A percentile compares a stretch with the other conserved stretches of the same genome.
Conservation (phyloP, 2,329 filamentous ascomycete species). For the Didymella arachidicola region DNA sequence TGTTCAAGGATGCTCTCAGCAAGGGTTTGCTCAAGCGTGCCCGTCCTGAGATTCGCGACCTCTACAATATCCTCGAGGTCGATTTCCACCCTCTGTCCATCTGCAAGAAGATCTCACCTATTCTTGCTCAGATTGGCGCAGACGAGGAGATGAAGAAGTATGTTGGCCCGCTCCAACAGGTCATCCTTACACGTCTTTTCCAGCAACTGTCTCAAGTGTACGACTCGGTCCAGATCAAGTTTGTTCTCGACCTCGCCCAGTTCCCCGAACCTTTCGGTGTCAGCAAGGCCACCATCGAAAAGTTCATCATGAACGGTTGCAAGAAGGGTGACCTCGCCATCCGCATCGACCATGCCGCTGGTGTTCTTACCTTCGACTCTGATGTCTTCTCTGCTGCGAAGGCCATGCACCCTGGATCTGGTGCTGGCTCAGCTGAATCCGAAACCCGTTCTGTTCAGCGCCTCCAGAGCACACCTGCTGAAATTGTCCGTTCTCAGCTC, state of each 20-base stretch:
- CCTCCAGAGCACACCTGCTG: constrained; percentile 95
- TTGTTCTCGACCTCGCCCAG: constrained; percentile 90
- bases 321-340: constrained; percentile 99
- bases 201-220: constrained; percentile 99
- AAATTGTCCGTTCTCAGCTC: constrained; percentile 95
- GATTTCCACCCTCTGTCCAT: constrained; percentile 99
- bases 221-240: constrained; percentile 93
- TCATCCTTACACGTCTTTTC: constrained; percentile 97
- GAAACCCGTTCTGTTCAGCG: constrained; percentile 88
- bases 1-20: constrained; percentile 95
- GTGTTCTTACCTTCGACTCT: constrained; percentile 94
- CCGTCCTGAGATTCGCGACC: constrained; percentile 90
- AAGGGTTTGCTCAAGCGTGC: constrained; percentile 94
- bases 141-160: constrained; percentile 98
- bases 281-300: constrained; percentile 88
- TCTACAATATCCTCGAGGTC: constrained; percentile 98
- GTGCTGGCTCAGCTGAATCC: constrained; percentile 84
- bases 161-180: constrained; percentile 92
- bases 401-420: constrained; percentile 84
- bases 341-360: constrained; percentile 93
- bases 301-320: constrained; percentile 99
- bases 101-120: constrained; percentile 98
- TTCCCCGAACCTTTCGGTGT: constrained; percentile 98
- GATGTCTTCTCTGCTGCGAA: constrained; percentile 98
- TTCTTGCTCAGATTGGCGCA: constrained; percentile 88